Base-by-base conservation (phyloP, 2,329 filamentous ascomycete genomes). In the Verticillium zaregamsianum region DNA sequence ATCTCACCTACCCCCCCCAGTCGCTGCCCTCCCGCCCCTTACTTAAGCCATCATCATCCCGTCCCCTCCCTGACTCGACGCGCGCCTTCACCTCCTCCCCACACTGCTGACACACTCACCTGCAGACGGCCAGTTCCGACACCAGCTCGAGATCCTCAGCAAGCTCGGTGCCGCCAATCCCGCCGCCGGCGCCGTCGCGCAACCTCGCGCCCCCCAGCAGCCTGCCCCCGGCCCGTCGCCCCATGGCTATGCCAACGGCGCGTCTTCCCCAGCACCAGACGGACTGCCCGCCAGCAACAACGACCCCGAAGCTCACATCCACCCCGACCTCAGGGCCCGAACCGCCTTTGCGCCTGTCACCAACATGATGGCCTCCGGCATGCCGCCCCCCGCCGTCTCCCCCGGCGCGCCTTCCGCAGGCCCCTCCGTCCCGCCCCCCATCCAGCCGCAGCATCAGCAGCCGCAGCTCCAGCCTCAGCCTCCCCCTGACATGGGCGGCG, bases 281-380 rank as follows among this genome's bases (percentile, higher is more conserved):
- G 71, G 69, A 63, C 66, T 70, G 62, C 74, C 72, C 65, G 68
- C 69, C 66, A 60, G 69, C 64, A 74, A 57, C 39, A 59, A 77
- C 65, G 59, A 79, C 64, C 71, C 71, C 65, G 79, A 82, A 66
- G 69, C 77, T 63, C 77, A 79, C 64, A 82, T 83, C 58, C 80
- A 83, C 63, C 80, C 80, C 23, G 79, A 82, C 60, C 73, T 83
- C 55, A 76, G 80, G 67, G 76, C 71, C 49, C 68, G 70, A 62
- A 59, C 55, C 57, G 45, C 49, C 40, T 61, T 62, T 57, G 66
- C 68, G 25, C 66, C 72, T 33, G 63, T 67, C 32, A 66, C 71
- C 45, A 73, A 66, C 59, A 75, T 76, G 74, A 74, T 75, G 66
- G 65, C 71, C 59, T 66, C 70, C 28, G 70, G 67, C 56, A 61